Evolutionary conservation across 116 monocot genomes (phyloP).

Genomic region (Thalassia testudinum): DNA sequence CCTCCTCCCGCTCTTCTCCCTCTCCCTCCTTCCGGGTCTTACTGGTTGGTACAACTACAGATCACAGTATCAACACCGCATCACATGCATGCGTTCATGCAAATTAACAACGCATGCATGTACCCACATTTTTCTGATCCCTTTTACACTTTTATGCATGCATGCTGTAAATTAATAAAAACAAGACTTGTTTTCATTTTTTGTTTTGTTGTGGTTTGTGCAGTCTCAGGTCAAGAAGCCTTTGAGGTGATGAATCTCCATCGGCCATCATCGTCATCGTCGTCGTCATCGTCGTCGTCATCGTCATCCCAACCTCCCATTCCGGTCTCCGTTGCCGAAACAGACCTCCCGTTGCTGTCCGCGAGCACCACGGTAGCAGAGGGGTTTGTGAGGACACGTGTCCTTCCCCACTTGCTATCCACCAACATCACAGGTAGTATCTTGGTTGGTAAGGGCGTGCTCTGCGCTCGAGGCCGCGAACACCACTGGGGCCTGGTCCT

Average conservation of each 20-base stretch:
- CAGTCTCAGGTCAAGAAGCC: constrained; percentile 46
- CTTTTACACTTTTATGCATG: background rate
- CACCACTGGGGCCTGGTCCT: constrained; percentile 15
- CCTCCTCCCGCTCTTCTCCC: constrained; percentile 11
- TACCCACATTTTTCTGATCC: background rate
- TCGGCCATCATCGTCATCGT: background rate
- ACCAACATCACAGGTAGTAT: constrained; percentile 23
- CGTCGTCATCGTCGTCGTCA: background rate
- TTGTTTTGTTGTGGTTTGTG: background rate
- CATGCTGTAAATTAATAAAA: background rate
- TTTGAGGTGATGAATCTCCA: background rate
- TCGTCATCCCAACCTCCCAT: background rate
- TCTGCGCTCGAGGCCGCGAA: constrained; percentile 2
- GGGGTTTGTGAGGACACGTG: constrained; percentile 25
- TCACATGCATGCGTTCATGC: background rate
- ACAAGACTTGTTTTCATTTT: background rate
- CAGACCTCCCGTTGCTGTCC: constrained; percentile 20
- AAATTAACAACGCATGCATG: too few relatives aligned
- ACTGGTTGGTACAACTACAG: too few relatives aligned
- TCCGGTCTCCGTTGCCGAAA: constrained; percentile 5
- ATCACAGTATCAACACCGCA: too few relatives aligned
- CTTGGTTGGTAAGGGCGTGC: constrained; percentile 15
- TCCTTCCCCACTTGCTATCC: constrained; percentile 22
- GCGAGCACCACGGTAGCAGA: constrained; percentile 28
- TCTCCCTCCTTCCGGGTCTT: constrained; percentile 20